phyloP scores from a whole-genome alignment of 2,329 filamentous ascomycete genomes.

The Cylindrodendrum hubeiense region DNA sequence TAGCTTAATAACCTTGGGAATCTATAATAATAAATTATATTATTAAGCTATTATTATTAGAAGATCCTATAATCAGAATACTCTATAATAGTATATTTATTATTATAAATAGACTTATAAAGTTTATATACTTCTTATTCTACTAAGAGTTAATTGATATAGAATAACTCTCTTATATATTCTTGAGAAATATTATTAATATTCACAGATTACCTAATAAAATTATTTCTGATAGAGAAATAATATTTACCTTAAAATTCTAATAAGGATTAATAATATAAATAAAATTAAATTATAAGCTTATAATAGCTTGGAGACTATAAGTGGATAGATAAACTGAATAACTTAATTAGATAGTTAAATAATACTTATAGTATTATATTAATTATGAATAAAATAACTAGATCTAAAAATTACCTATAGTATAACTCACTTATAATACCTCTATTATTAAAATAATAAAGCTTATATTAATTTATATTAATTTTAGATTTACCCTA shows the following conservation, averaged over 20 bases:
- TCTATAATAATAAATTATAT: conserved; percentile 30
- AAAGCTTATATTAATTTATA: conserved; percentile 11
- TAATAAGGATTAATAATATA: conserved; percentile 20
- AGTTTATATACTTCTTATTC: conserved; percentile 17
- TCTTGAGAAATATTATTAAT: conserved; percentile 18
- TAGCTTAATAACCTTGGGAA: conserved; percentile 18
- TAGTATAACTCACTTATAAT: conserved; percentile 17
- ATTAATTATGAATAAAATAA: conserved; percentile 20
- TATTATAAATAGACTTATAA: conserved; percentile 18
- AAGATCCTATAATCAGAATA: conserved; percentile 15
- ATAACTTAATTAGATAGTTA: conserved; percentile 3
- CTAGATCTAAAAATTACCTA: conserved; percentile 10
- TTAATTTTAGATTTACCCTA: conserved; percentile 20
- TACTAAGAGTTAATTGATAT: conserved; percentile 14
- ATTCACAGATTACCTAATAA: conserved; percentile 13
- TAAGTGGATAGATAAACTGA: conserved; percentile 12
- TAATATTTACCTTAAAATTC: conserved; percentile 13
- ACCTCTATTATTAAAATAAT: not conserved
- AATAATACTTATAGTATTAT: conserved; percentile 21
- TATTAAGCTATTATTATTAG: conserved; percentile 22
- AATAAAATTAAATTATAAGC: conserved; percentile 2
- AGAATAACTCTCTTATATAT: conserved; percentile 17
- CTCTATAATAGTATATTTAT: conserved; percentile 26
- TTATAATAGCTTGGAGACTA: not conserved
- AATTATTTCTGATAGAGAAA: conserved; percentile 21